A percentile compares a stretch with the other conserved stretches of the same genome.
These are phyloP conservation scores for Ilex paraguariensis DNA, from an alignment of 305 asterid genomes.

Conservation along the genomic window DNA sequence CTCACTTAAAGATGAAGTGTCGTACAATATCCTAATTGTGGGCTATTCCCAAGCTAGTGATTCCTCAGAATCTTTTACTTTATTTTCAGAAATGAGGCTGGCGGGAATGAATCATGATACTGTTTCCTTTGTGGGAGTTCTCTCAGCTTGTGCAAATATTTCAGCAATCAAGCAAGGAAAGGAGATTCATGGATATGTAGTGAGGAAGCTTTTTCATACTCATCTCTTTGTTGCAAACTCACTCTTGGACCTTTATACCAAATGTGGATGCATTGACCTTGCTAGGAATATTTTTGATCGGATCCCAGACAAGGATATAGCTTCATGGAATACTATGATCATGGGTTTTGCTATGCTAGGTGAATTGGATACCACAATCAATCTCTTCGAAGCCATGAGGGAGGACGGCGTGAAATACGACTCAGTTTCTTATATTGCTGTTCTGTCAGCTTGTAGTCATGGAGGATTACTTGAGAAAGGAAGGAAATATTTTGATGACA, in stretches of 20 bases:
- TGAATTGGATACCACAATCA: constrained; percentile 41
- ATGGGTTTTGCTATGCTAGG: constrained; percentile 72
- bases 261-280: constrained; percentile 56
- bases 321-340: constrained; percentile 84
- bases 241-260: constrained; percentile 61
- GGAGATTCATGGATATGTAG: constrained; percentile 60
- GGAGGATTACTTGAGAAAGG: constrained; percentile 64
- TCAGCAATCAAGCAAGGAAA: constrained; percentile 62
- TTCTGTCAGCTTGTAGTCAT: constrained; percentile 78
- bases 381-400: constrained; percentile 58
- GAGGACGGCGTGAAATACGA: constrained; percentile 40
- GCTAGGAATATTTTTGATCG: constrained; percentile 47
- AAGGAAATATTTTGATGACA: constrained; percentile 39
- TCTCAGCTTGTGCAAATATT: constrained; percentile 64
- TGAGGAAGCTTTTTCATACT: constrained; percentile 36
- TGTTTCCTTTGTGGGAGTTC: constrained; percentile 55
- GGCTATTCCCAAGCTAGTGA: constrained; percentile 52
- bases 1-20: constrained; percentile 57
- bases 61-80: constrained; percentile 33
- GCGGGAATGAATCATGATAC: constrained; percentile 39
- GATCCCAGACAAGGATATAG: constrained; percentile 47
- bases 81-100: constrained; percentile 54
- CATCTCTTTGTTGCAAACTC: constrained; percentile 77
- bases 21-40: constrained; percentile 54
- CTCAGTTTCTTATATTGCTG: constrained; percentile 60